Conservation (phyloP, 2,329 filamentous ascomycete genomes). For the Sclerotiophoma versabilis region DNA sequence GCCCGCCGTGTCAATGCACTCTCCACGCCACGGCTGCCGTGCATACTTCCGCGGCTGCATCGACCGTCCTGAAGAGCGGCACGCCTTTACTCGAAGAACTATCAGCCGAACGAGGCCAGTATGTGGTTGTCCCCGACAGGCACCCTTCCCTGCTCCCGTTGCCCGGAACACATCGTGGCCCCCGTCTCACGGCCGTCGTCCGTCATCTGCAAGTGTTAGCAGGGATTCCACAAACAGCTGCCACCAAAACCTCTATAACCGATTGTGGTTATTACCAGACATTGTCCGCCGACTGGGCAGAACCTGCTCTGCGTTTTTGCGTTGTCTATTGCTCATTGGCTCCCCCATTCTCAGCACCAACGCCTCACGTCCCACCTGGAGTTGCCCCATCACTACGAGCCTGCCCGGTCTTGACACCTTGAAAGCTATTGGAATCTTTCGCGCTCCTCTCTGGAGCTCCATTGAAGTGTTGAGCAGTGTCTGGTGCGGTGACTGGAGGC, state of each 20-base stretch:
- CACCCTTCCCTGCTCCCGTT: slow-evolving; percentile 46
- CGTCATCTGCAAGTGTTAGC: slow-evolving; percentile 47
- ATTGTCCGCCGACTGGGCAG: slow-evolving; percentile 46
- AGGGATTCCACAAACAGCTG: slow-evolving; percentile 46
- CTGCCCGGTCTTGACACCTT: slow-evolving; percentile 12
- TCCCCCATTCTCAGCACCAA: slow-evolving; percentile 31
- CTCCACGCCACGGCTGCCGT: slow-evolving; percentile 36
- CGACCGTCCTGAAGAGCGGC: slow-evolving; percentile 41
- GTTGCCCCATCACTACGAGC: slow-evolving; percentile 25
- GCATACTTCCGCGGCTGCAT: slow-evolving; percentile 47
- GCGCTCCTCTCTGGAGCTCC: neutral
- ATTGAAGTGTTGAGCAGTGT: neutral
- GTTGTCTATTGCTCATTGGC: slow-evolving; percentile 37
- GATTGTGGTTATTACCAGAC: slow-evolving; percentile 51
- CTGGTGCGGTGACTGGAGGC: slow-evolving; percentile 2
- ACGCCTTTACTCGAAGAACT: slow-evolving; percentile 46
- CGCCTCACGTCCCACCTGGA: slow-evolving; percentile 19
- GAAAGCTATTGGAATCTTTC: slow-evolving; percentile 11
- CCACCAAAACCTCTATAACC: slow-evolving; percentile 42
- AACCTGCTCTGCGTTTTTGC: slow-evolving; percentile 36
- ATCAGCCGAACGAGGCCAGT: slow-evolving; percentile 52
- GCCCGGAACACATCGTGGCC: slow-evolving; percentile 46
- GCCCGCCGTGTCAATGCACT: slow-evolving; percentile 32
- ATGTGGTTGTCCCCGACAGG: slow-evolving; percentile 44
- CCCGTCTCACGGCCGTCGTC: slow-evolving; percentile 49